These are phyloP conservation scores for Phytopythium boreale DNA, from an alignment of 352 stramenopile genomes.

Conservation along the genomic window DNA sequence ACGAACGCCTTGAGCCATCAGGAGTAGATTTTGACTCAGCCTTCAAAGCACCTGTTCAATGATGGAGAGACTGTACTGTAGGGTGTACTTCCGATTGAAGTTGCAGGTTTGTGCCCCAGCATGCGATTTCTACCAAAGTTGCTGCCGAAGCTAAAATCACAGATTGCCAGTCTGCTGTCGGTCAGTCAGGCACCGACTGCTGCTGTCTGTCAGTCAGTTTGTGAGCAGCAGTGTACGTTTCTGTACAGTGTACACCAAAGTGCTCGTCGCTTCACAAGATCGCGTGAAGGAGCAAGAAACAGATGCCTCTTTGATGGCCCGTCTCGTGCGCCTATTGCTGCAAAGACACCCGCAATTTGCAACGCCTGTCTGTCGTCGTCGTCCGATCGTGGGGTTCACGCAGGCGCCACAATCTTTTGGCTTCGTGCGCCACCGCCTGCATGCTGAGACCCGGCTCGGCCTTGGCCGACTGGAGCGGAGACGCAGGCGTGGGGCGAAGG, in stretches of 20 bases:
- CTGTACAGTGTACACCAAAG: background rate
- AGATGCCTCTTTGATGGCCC: background rate
- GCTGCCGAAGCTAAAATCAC: background rate
- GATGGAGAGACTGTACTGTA: too few species aligned
- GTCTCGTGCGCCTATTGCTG: background rate
- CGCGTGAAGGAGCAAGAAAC: background rate
- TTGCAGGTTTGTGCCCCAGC: background rate
- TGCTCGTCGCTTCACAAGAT: background rate
- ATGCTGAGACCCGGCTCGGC: slow-evolving; percentile 2
- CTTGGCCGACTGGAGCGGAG: background rate
- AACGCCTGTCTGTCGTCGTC: background rate
- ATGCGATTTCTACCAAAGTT: background rate
- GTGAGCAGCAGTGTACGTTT: background rate
- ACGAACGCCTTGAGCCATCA: too few species aligned
- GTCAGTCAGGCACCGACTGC: too few species aligned
- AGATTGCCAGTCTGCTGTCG: too few species aligned
- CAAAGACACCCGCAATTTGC: background rate
- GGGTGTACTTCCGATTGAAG: too few species aligned
- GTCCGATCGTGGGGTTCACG: slow-evolving; percentile 4
- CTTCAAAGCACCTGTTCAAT: too few species aligned
- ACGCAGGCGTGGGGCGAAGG: background rate
- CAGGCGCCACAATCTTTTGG: slow-evolving; percentile 10
- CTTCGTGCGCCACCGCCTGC: background rate
- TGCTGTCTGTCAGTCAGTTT: background rate
- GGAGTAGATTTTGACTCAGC: too few species aligned